Evolutionary conservation across 164 flowering plant species (phyloP).

Genomic region (Umbilicus rupestris): DNA sequence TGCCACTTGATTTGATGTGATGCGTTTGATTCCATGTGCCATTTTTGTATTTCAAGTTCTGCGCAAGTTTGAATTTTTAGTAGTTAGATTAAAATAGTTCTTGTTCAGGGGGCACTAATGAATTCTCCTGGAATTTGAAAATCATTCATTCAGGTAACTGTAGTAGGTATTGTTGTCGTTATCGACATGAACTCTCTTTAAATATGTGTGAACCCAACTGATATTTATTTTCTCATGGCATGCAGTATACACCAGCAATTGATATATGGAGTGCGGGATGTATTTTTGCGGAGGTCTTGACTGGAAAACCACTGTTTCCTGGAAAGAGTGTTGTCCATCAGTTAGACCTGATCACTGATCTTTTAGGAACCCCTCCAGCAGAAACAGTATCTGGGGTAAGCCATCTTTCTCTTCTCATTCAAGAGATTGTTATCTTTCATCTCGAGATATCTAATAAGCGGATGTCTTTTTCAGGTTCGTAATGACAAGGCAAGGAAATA

Average conservation of each 20-base stretch:
- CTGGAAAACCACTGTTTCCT: constrained; percentile 7
- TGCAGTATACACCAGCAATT: constrained; percentile 6
- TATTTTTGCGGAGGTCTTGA: constrained; percentile 5
- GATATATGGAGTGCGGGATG: constrained; percentile 4
- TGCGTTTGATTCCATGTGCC: not conserved
- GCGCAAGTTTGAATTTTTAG: constrained; percentile 22
- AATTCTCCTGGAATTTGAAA: constrained; percentile 60
- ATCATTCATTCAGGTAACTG: constrained; percentile 50
- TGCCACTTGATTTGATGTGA: not conserved
- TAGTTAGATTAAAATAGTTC: constrained; percentile 50
- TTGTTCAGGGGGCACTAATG: constrained; percentile 61
- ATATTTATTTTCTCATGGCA: not conserved
- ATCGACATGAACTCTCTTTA: not conserved
- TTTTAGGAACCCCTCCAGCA: not conserved
- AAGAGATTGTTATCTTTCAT: not conserved
- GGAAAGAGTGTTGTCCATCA: constrained; percentile 5
- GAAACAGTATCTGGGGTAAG: not conserved
- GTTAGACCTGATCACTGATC: constrained; percentile 4
- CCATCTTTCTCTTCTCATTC: not conserved
- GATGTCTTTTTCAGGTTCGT: not conserved
- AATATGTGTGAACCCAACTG: not conserved
- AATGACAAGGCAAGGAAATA: constrained; percentile 11
- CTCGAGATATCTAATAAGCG: not conserved
- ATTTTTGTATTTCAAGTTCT: constrained; percentile 7
- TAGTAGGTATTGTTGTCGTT: constrained; percentile 19